Base-by-base conservation (phyloP, 2,329 filamentous ascomycete genomes). In the Microcera coccophila region DNA sequence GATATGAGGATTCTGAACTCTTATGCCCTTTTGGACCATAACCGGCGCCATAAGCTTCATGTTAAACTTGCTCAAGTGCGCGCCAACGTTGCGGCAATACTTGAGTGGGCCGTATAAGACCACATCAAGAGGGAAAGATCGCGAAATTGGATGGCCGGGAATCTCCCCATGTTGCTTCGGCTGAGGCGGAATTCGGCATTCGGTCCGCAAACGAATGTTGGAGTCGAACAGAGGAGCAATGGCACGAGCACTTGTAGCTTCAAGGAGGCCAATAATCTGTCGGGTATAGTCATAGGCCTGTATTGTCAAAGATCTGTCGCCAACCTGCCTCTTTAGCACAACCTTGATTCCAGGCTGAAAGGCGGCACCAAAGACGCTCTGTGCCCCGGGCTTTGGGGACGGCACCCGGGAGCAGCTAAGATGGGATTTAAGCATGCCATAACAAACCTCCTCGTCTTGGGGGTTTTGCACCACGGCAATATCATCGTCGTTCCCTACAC, bases 101-200 rank as follows among this genome's bases (percentile, higher is more conserved):
- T 80, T 83, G 28, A 82, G 74, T 5, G 86, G 83, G 1, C 88
- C 89, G 57, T 93, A 96, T 7, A 97, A 61, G 54, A 88, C 87
- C 19, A 95, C 70, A 17, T 86, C 81, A 19, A 91, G 72, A 11
- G 72, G 72, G 47, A 85, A 82, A 3, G 72, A 65, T 16, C 73
- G 69, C 2, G 86, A 89, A 3, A 77, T 79, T 1, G 72, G 62
- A 41, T 78, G 69, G 26, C 88, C 86, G 14, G 78, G 71, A 26
- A 72, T 69, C 54, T 96, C 87, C n/a, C 74, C 75, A 0, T 72
- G 67, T 37, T 72, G 69, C 57, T 80, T 85, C 32, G 73, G 78
- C 33, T 89, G 79, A 5, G 79, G 71, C 7, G 84, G 78, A 11
- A 95, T 81, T 47, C 83, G 81, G 39, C 84, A 82, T 41, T 84